Evolutionary conservation across 345 rosid genomes (phyloP).

Genomic region (Murraya koenigii): DNA sequence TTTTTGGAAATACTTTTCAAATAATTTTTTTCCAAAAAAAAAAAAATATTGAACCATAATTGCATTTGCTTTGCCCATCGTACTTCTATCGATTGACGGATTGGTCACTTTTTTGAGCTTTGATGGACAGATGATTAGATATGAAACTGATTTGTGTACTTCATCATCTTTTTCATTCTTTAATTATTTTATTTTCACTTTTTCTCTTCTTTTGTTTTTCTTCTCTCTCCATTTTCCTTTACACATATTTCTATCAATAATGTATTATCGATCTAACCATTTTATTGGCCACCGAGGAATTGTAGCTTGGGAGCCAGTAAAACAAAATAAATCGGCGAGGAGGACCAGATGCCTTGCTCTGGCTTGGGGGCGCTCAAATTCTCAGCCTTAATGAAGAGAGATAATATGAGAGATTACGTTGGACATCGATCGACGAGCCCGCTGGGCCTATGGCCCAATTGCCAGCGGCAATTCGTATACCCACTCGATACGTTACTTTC

Average conservation of each 20-base stretch:
- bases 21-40: no score
- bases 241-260: neutral
- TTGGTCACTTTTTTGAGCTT: neutral
- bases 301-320: neutral
- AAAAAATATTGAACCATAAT: neutral
- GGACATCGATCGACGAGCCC: slow-evolving; percentile 16
- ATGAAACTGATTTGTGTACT: neutral
- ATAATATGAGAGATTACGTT: neutral
- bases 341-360: neutral
- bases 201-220: neutral
- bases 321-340: slow-evolving; percentile 11
- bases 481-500: slow-evolving; percentile 9
- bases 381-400: slow-evolving; percentile 8
- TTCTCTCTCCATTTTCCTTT: neutral
- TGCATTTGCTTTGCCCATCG: neutral
- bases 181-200: neutral
- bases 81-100: neutral
- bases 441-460: neutral
- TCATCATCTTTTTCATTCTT: neutral
- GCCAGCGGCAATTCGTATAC: slow-evolving; percentile 9
- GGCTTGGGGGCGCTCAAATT: slow-evolving; percentile 13
- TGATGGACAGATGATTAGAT: slow-evolving; percentile 37
- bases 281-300: neutral
- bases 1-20: no score
- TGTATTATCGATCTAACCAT: neutral